phyloP scores from a whole-genome alignment of 2,329 filamentous ascomycete species.

The Aspergillus sp. region DNA sequence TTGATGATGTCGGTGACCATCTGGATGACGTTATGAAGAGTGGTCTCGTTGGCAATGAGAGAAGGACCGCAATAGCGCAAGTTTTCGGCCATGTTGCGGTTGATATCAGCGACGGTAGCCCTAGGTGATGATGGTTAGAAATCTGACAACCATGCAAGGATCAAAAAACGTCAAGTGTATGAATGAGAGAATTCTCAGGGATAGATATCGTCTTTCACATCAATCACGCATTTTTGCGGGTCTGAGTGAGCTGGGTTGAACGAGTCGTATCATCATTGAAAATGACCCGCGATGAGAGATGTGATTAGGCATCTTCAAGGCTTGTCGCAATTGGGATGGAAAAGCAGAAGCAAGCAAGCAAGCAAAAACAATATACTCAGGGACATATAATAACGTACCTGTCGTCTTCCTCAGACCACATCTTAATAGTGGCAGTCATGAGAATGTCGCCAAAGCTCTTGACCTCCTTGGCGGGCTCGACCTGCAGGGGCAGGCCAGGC shows the following conservation, averaged over 20 bases:
- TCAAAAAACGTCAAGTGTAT: constrained; percentile 12
- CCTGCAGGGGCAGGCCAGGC: constrained; percentile 73
- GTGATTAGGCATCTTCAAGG: constrained; percentile 1
- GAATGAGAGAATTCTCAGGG: constrained; percentile 42
- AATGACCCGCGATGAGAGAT: constrained; percentile 1
- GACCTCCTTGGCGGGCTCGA: constrained; percentile 69
- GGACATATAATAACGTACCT: constrained; percentile 57
- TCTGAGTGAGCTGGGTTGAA: constrained; percentile 99
- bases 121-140: constrained; percentile 48
- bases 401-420: constrained; percentile 87
- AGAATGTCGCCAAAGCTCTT: constrained; percentile 79
- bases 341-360: constrained; percentile 15
- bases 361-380: constrained; percentile 6
- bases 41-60: constrained; percentile 63
- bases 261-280: constrained; percentile 73
- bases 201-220: constrained; percentile 67
- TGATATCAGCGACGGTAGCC: constrained; percentile 85
- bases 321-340: constrained; percentile 10
- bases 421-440: constrained; percentile 69
- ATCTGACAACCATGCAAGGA: constrained; percentile 9
- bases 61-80: constrained; percentile 86
- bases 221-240: constrained; percentile 66
- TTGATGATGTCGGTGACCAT: constrained; percentile 72
- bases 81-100: constrained; percentile 82
- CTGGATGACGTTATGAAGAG: constrained; percentile 67